Evolutionary conservation across 1,139 yeast genomes (phyloP).

Genomic region (Kodamaea ohmeri): DNA sequence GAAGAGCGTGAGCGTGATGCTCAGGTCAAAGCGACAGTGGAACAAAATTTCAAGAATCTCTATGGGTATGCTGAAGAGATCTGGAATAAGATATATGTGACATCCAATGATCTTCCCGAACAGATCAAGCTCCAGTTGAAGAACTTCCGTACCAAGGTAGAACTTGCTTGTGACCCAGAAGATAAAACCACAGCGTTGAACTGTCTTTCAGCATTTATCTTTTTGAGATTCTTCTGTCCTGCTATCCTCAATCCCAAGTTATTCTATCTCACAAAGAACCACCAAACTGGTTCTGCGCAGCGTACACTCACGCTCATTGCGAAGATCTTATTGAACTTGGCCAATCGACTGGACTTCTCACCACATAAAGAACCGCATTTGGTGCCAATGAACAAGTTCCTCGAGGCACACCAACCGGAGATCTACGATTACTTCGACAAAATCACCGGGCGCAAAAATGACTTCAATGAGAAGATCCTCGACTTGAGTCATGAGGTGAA

Average conservation of each 20-base stretch:
- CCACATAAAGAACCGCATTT: conserved; percentile 82
- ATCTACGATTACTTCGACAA: conserved; percentile 66
- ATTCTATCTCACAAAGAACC: conserved; percentile 67
- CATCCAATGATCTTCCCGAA: conserved; percentile 75
- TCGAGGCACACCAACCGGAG: conserved; percentile 56
- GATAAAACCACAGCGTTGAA: conserved; percentile 57
- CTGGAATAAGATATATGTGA: conserved; percentile 68
- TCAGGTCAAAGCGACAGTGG: conserved; percentile 33
- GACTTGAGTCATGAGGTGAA: conserved; percentile 58
- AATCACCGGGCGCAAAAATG: conserved; percentile 68
- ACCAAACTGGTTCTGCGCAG: conserved; percentile 68
- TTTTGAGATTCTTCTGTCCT: conserved; percentile 85
- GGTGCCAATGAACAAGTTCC: conserved; percentile 64
- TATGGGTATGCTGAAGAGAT: conserved; percentile 55
- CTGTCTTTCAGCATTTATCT: conserved; percentile 79
- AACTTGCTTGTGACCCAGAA: conserved; percentile 56
- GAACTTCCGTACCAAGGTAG: conserved; percentile 58
- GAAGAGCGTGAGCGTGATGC: conserved; percentile 30
- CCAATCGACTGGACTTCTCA: conserved; percentile 71
- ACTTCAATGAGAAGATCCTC: conserved; percentile 57
- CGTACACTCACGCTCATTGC: conserved; percentile 79
- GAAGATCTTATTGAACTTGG: conserved; percentile 76
- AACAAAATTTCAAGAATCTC: conserved; percentile 53
- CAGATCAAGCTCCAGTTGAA: conserved; percentile 62
- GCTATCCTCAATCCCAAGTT: conserved; percentile 86